Evolutionary conservation across 176 grass and related monocot species (phyloP).

Genomic region (Puya raimondii): DNA sequence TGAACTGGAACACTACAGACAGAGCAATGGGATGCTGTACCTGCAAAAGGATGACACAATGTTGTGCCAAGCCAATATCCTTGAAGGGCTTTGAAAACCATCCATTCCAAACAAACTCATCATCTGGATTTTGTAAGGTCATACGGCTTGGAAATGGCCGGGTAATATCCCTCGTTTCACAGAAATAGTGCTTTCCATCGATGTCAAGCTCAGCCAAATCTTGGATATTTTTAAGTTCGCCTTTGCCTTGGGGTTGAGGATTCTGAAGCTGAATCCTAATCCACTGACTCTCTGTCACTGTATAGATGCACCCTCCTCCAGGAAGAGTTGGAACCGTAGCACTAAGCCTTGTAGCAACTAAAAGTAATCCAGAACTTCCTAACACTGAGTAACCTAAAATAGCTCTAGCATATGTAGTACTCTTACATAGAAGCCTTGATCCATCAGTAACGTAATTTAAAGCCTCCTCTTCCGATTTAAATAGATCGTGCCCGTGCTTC

Average conservation of each 20-base stretch:
- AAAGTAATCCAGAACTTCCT: constrained; percentile 59
- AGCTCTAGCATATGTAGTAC: constrained; percentile 50
- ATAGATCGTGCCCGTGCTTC: constrained; percentile 58
- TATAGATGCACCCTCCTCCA: constrained; percentile 72
- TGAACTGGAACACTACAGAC: background rate
- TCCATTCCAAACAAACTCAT: constrained; percentile 91
- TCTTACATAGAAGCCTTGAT: constrained; percentile 62
- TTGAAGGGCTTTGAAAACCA: constrained; percentile 91
- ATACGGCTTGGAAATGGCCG: constrained; percentile 71
- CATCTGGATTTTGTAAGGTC: constrained; percentile 51
- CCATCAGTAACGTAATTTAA: constrained; percentile 67
- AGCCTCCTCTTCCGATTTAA: constrained; percentile 62
- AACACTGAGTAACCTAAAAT: constrained; percentile 64
- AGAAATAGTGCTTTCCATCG: constrained; percentile 94
- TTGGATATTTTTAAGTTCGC: constrained; percentile 62
- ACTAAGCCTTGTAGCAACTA: constrained; percentile 67
- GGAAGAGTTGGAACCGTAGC: constrained; percentile 50
- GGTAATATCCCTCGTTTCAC: constrained; percentile 92
- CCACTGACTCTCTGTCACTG: constrained; percentile 72
- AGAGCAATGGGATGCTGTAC: constrained; percentile 10
- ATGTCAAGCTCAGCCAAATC: constrained; percentile 87
- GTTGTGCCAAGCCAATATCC: constrained; percentile 66
- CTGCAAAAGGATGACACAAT: constrained; percentile 86
- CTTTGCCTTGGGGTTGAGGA: constrained; percentile 68
- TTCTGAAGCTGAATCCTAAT: constrained; percentile 84